Conservation (phyloP, 768 basidiomycete species). For the Hysterangium stoloniferum region DNA sequence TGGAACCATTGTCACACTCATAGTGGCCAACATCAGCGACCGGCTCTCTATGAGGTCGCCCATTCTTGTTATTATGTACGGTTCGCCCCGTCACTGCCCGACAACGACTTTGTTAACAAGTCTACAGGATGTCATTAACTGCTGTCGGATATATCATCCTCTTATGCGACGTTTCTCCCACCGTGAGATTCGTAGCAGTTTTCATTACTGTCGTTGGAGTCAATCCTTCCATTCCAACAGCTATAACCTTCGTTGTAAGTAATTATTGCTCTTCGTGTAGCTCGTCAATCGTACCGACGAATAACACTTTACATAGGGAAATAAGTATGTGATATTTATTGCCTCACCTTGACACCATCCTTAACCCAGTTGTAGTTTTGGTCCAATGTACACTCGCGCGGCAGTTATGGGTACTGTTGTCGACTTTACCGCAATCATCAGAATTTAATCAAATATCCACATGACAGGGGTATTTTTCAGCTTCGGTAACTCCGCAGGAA, state of each 20-base stretch:
- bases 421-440: too few relatives aligned
- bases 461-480: slow-evolving; percentile 15
- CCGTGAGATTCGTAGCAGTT: slow-evolving; percentile 12
- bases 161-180: neutral
- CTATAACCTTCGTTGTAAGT: slow-evolving; percentile 14
- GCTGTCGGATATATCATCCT: slow-evolving; percentile 15
- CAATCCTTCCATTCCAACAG: slow-evolving; percentile 8
- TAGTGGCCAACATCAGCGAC: slow-evolving; percentile 27
- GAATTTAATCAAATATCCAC: neutral
- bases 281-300: neutral
- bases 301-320: neutral
- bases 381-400: slow-evolving; percentile 17
- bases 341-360: neutral
- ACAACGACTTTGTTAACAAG: neutral
- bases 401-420: slow-evolving; percentile 22
- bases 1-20: slow-evolving; percentile 31
- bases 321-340: slow-evolving; percentile 8
- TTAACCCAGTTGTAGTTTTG: slow-evolving; percentile 7
- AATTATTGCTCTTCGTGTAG: neutral
- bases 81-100: neutral
- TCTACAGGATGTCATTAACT: slow-evolving; percentile 7
- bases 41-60: slow-evolving; percentile 23
- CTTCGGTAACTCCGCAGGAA: slow-evolving; percentile 19
- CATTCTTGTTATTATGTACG: slow-evolving; percentile 23
- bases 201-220: neutral